Evolutionary conservation across 139 green algal genomes (phyloP).

Genomic region (Tetradesmus obliquus): DNA sequence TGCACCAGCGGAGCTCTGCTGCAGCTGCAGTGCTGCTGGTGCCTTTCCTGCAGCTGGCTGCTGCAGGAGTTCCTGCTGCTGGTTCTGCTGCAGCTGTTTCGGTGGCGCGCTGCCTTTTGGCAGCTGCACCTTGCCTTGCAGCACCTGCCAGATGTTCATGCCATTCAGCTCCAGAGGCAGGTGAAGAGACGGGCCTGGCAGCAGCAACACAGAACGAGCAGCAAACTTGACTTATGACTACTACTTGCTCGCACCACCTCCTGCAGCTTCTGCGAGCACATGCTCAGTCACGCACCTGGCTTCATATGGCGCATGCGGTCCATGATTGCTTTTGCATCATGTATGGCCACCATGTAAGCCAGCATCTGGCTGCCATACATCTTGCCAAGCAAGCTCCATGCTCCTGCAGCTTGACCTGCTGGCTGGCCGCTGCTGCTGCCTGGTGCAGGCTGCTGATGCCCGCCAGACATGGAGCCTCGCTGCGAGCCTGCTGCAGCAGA

Average conservation of each 20-base stretch:
- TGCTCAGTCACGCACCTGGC: conserved; percentile 4
- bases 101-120: neutral
- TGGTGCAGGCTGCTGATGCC: neutral
- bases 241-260: neutral
- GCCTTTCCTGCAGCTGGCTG: neutral
- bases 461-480: neutral
- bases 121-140: conserved; percentile 35
- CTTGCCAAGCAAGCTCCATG: conserved; percentile 32
- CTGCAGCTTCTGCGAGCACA: neutral
- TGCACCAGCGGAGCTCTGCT: neutral
- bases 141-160: conserved; percentile 40
- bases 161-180: conserved; percentile 19
- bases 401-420: neutral
- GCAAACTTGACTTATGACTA: no score
- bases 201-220: neutral
- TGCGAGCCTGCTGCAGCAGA: neutral
- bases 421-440: neutral
- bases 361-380: conserved; percentile 33
- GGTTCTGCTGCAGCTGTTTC: neutral
- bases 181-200: conserved; percentile 15
- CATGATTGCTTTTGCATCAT: conserved; percentile 33
- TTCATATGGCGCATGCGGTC: conserved; percentile 8
- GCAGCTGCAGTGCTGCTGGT: neutral
- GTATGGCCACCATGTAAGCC: conserved; percentile 34
- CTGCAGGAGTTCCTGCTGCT: neutral